phyloP scores from a whole-genome alignment of 176 grass and related monocot species.

The Alopecurus myosuroides region DNA sequence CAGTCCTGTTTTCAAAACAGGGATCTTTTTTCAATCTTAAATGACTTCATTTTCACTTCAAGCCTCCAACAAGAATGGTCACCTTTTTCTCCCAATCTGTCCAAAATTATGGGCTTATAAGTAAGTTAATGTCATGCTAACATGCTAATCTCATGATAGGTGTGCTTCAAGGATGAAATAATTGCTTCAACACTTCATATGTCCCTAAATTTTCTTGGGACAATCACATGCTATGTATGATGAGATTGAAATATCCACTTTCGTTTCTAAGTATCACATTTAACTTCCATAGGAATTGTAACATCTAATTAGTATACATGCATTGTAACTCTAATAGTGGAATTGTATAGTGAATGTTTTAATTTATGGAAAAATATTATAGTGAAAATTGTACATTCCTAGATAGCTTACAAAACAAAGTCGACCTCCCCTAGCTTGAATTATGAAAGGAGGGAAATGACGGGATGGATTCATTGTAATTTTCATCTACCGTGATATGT shows the following conservation, averaged over 20 bases:
- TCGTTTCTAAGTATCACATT: neutral
- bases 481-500: neutral
- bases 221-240: neutral
- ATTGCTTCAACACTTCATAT: neutral
- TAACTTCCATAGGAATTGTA: neutral
- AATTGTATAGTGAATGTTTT: neutral
- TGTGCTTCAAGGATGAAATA: conserved; percentile 22
- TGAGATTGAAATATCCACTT: neutral
- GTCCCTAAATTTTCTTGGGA: neutral
- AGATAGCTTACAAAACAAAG: neutral
- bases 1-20: neutral
- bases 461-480: neutral
- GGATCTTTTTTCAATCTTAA: neutral
- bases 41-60: conserved; percentile 32
- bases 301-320: neutral
- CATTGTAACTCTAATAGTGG: neutral
- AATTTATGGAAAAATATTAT: neutral
- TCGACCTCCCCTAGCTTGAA: neutral
- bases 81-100: neutral
- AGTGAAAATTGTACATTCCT: neutral
- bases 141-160: conserved; percentile 3
- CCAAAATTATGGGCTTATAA: neutral
- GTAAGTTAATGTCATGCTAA: conserved; percentile 11
- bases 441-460: neutral
- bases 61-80: neutral